Conservation (phyloP, 305 asterid genomes). For the Fraxinus nigra region DNA sequence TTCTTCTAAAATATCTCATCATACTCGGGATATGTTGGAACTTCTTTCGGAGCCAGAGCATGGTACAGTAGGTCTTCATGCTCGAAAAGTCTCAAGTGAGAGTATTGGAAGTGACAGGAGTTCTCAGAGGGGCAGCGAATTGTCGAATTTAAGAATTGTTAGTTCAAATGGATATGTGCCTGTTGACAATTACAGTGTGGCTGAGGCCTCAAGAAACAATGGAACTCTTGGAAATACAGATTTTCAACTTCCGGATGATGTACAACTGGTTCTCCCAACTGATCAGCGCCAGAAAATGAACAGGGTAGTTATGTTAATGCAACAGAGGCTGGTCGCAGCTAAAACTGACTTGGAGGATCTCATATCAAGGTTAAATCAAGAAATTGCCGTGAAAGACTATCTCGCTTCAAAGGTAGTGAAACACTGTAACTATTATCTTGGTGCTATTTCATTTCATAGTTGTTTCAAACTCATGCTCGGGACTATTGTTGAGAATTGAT, state of each 20-base stretch:
- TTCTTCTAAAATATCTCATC: constrained; percentile 53
- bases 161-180: constrained; percentile 51
- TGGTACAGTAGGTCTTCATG: constrained; percentile 46
- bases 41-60: constrained; percentile 35
- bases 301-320: constrained; percentile 68
- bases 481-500: neutral
- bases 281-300: constrained; percentile 89
- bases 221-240: constrained; percentile 44
- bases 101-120: constrained; percentile 77
- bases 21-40: constrained; percentile 33
- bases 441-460: constrained; percentile 16
- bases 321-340: constrained; percentile 71
- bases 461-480: constrained; percentile 10
- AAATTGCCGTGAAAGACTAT: constrained; percentile 89
- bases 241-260: constrained; percentile 58
- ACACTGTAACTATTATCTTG: constrained; percentile 8
- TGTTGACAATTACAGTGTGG: constrained; percentile 41
- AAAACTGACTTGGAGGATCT: constrained; percentile 99
- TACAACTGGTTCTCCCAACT: constrained; percentile 65
- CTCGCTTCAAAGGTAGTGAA: constrained; percentile 77
- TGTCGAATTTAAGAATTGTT: constrained; percentile 45
- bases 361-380: constrained; percentile 90
- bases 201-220: constrained; percentile 41
- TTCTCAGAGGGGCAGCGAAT: constrained; percentile 63
- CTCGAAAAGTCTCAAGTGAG: constrained; percentile 64